Evolutionary conservation across 2,329 filamentous ascomycete species (phyloP), one percentile per base, ranked within the genome.

Genomic region (Tolypocladium endophyticum): DNA sequence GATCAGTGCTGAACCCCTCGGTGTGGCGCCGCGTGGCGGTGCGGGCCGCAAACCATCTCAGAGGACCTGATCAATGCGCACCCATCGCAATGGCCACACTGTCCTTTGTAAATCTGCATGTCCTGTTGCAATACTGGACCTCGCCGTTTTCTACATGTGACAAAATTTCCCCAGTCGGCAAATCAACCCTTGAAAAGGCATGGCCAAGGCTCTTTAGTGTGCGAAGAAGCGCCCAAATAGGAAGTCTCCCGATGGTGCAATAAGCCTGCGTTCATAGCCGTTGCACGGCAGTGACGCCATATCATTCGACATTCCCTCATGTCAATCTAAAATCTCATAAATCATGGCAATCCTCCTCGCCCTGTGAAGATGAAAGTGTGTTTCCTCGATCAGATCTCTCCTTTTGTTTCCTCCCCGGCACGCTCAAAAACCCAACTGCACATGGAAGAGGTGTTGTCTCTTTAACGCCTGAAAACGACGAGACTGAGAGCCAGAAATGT

Each of bases 321-420:
- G 61, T 64, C 63, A 69, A 63, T 67, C 65, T 65, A 66, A 23
- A 55, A 43, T 47, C 62, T 62, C 59, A 56, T 63, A 59, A 60
- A 61, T 59, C 9, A 23, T 23, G 14, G 20, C 14, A 35, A 8
- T 23, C 50, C 50, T 53, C 30, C 30, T 11, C 18, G 12, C 30
- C 60, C 30, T 12, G 12, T 36, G 57, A 20, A 36, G 20, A 23
- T 11, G 3, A 6, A 6, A 1, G 55, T 30, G 4, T 28, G 18
- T 33, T 7, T 45, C 38, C 6, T 28, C 55, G 16, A n/a, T 33
- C 38, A 7, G 18, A 28, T 41, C 55, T 33, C 33, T 33, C 20
- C 33, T 41, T 41, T 23, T 33, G 35, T 25, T 14, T 18, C 30
- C 36, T 12, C 23, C 36, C n/a, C 25, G 4, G n/a, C 30, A 11